These are phyloP conservation scores for Chlorociboria aeruginascens DNA, from an alignment of 495 filamentous ascomycete species.

Conservation along the genomic window DNA sequence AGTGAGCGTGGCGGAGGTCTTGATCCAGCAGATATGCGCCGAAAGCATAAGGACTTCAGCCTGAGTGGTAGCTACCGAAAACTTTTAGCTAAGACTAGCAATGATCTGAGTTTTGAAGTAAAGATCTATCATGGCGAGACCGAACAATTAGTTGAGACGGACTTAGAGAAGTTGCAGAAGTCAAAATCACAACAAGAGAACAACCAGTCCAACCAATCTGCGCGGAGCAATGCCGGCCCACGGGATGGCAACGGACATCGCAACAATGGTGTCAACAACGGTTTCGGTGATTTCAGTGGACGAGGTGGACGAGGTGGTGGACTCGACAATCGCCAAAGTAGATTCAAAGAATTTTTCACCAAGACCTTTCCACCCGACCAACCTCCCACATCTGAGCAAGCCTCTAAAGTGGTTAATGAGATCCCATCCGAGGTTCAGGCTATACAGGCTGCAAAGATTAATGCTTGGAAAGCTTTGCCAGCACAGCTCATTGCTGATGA, in stretches of 20 bases:
- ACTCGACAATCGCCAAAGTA: background rate
- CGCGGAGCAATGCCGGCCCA: background rate
- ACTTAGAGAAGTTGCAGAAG: conserved; percentile 44
- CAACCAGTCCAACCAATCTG: background rate
- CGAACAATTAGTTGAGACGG: conserved; percentile 79
- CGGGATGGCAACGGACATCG: background rate
- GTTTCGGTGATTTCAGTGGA: background rate
- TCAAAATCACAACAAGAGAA: background rate
- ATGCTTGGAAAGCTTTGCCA: conserved; percentile 11
- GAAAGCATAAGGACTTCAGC: conserved; percentile 72
- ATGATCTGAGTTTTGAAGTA: conserved; percentile 47
- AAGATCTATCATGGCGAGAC: conserved; percentile 54
- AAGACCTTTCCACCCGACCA: too few species aligned
- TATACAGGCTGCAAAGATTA: background rate
- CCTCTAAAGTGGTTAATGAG: background rate
- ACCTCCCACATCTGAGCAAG: too few species aligned
- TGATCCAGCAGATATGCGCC: conserved; percentile 78
- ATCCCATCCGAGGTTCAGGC: background rate
- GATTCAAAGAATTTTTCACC: too few species aligned
- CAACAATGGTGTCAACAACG: background rate
- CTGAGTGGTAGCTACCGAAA: conserved; percentile 85
- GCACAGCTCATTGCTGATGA: conserved; percentile 3
- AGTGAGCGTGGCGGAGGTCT: conserved; percentile 61
- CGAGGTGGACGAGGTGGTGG: background rate
- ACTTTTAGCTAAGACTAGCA: conserved; percentile 55